Base-by-base conservation (phyloP, 2,329 filamentous ascomycete species). In the Diaporthe sp. region DNA sequence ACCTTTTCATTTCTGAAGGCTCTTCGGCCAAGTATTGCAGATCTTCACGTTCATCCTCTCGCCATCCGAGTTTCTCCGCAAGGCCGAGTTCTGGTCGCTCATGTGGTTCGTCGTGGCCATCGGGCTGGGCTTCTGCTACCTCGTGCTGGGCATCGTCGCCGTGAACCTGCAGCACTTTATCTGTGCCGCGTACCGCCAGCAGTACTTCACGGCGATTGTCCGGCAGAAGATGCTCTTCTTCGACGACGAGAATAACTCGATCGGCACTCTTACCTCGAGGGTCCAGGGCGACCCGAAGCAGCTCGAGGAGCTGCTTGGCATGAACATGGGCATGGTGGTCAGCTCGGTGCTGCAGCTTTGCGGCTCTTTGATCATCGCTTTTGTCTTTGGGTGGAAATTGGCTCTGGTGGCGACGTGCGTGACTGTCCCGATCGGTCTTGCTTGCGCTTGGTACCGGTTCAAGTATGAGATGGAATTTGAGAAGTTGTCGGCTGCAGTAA, bases 321-420 rank as follows among this genome's bases (percentile, higher is more conserved):
- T 89, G 60, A 92, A 93, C 79, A 89, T 93, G 87, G 88, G 91
- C 2, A 87, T 94, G 77, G 87, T 90, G 2, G 86, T 87, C 75
- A 89, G 92, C 28, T 90, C 92, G 12, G 80, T 93, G 30, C 92
- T 94, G 80, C 92, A 90, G 66, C 82, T 96, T 4, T 78, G 90
- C 12, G 93, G 93, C 0, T 90, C 89, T 10, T 83, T 94, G 19
- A 85, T 88, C 57, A 92, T 96, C 69, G 88, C 92, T 1, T 95
- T 94, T 78, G 85, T 88, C 5, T 95, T 93, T 80, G 92, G 92
- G 1, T 96, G 94, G 94, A 96, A 95, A 81, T 86, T 96, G 12
- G 90, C 92, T 0, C 83, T 95, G 0, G 91, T 96, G 0, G 88
- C 90, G 0, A 84, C 91, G 12, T 93, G 91, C 77, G 90, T 93